Evolutionary conservation across 176 grass and related monocot species (phyloP), one percentile per base, ranked within the genome.

Genomic region (Oryza australiensis): DNA sequence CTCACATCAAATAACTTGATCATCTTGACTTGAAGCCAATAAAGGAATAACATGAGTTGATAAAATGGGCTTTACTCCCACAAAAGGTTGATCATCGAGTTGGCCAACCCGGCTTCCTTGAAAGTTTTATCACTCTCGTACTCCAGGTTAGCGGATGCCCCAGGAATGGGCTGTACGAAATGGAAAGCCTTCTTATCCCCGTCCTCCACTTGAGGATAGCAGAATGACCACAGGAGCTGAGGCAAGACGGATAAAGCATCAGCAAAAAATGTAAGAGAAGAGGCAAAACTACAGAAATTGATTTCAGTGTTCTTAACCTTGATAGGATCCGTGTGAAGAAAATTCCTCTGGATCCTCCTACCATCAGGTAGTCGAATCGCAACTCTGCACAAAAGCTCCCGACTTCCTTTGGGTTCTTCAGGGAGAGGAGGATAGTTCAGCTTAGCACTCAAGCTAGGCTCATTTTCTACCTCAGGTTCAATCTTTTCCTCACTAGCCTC

Each of bases 191-290:
- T 68, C 62, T 79, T 88, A 30, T 83, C 82, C 5, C 87, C 83
- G 0, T 90, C 91, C 83, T 94, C 91, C 26, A 96, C 64, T 62
- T 90, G 67, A 30, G 82, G 20, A 10, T 23, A 85, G 74, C 97
- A 99, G 73, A 96, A 88, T 28, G 97, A 96, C 97, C 97, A 99
- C 62, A 99, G 80, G 41, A 96, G 81, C 93, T 99, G 84, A 70
- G 79, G 14, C 9, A 20, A 53, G 12, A 34, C 1, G 38, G 15
- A 65, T 3, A 68, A 8, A 10, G 1, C 12, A 26, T 42, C 51
- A 45, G 32, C 28, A 14, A 38, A 9, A 14, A 0, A 42, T 59
- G 24, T 16, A 30, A 48, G 1, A 24, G 62, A 37, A 83, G 4
- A 53, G 7, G 23, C 18, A 0, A 26, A 26, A 63, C 0, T 32